Evolutionary conservation across 2,329 filamentous ascomycete species (phyloP), one percentile per base, ranked within the genome.

Genomic region (Huntiella moniliformis): DNA sequence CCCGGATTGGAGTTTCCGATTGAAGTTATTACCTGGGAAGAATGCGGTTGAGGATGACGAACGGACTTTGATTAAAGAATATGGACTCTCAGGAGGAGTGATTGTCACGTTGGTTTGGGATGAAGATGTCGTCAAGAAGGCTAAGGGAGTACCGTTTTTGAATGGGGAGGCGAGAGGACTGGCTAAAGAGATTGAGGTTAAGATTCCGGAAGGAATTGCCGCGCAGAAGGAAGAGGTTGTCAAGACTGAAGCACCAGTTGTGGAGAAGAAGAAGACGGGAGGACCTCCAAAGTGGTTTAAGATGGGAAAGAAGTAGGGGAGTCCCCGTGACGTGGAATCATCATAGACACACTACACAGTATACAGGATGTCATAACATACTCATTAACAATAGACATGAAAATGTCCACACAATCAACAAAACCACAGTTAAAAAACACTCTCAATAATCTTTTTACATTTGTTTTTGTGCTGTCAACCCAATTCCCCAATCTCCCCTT

Each of bases 61-160:
- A 10, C 63, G 64, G 39, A 60, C 61, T 5, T 64, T 95, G n/a
- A 82, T 95, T 48, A 67, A 70, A 44, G 75, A 79, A 47, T 70
- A 93, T 53, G 74, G 77, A 11, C 71, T 95, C 51, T 70, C 68
- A 3, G 77, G 32, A 15, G 47, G 46, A 32, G 77, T 87, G 31
- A 65, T 93, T 6, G 65, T 95, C 38, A 88, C 79, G 50, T 71
- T 93, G 50, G 62, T 76, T 1, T 93, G 85, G 82, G 73, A 76
- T 15, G 71, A 78, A 40, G 66, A 60, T 34, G 80, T 77, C 1
- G 66, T 71, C n/a, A 55, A 63, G 1, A 63, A 68, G 8, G 70
- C 68, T 4, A 67, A 77, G 49, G 68, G 68, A 28, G 63, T 61
- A 17, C 64, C 71, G 12, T 74, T 82, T 44, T 60, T 91, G 47